Percentiles rank a stretch among this genome's conserved stretches.
phyloP scores from a whole-genome alignment of 345 rosid genomes.

The Hirschfeldia incana region DNA sequence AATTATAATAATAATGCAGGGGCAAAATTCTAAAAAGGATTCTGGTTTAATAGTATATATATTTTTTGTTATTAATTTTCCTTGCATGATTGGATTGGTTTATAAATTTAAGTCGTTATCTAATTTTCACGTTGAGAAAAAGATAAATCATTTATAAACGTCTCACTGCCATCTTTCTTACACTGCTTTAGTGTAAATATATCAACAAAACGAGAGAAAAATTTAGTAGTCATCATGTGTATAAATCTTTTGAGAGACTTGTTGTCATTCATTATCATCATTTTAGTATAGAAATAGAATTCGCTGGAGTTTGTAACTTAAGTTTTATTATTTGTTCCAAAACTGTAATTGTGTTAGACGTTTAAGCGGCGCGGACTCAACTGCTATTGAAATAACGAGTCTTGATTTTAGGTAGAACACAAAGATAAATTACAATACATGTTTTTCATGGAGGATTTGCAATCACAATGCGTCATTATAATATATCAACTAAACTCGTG shows the following conservation, averaged over 20 bases:
- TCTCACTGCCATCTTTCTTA: not conserved
- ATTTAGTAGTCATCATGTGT: not conserved
- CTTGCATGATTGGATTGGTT: constrained; percentile 18
- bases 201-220: not conserved
- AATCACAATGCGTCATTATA: not conserved
- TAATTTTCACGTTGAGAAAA: not conserved
- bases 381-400: not conserved
- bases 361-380: not conserved
- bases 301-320: not conserved
- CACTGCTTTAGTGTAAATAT: not conserved
- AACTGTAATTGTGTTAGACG: not conserved
- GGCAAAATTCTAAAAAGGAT: too few relatives aligned
- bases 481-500: not conserved
- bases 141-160: not conserved
- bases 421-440: constrained; percentile 5
- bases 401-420: not conserved
- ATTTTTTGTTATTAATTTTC: not conserved
- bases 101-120: not conserved
- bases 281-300: not conserved
- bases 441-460: not conserved
- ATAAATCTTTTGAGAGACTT: not conserved
- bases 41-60: too few relatives aligned
- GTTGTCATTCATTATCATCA: not conserved
- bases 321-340: not conserved
- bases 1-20: too few relatives aligned